These are phyloP conservation scores for Solioccasus polychromus DNA, from an alignment of 768 basidiomycete genomes.

Conservation along the genomic window DNA sequence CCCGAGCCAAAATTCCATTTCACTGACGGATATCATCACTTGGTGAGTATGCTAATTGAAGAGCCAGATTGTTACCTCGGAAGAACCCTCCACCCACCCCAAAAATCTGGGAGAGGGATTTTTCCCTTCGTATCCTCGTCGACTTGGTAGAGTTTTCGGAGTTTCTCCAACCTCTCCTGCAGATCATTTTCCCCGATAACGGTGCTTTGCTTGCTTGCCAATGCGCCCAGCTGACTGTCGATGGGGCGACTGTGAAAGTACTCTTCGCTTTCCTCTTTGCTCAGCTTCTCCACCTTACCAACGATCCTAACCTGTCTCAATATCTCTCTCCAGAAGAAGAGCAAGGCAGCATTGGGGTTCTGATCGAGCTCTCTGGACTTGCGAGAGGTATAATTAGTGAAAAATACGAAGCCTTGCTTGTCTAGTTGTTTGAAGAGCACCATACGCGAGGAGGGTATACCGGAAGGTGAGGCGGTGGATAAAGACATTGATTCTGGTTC, in stretches of 20 bases:
- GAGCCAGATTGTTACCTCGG: conserved; percentile 55
- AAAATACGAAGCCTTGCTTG: conserved; percentile 88
- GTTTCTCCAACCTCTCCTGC: conserved; percentile 52
- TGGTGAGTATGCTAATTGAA: neutral
- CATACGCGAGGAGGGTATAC: conserved; percentile 83
- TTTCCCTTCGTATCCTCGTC: conserved; percentile 38
- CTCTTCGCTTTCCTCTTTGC: conserved; percentile 65
- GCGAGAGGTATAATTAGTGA: conserved; percentile 93
- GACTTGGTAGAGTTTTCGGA: conserved; percentile 57
- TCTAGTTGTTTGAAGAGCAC: conserved; percentile 94
- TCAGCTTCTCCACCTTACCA: conserved; percentile 80
- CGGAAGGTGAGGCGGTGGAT: conserved; percentile 65
- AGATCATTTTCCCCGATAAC: conserved; percentile 75
- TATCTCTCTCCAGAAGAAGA: conserved; percentile 91
- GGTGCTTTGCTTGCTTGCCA: conserved; percentile 88
- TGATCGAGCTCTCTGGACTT: conserved; percentile 78
- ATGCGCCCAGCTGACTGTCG: conserved; percentile 85
- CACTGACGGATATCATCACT: conserved; percentile 45
- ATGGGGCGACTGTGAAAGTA: conserved; percentile 84
- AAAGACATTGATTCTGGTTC: conserved; percentile 93
- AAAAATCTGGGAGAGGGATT: conserved; percentile 82
- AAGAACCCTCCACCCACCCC: conserved; percentile 97
- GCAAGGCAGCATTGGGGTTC: conserved; percentile 79
- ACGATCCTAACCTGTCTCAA: conserved; percentile 79
- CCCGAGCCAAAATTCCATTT: conserved; percentile 97